Percentiles rank a stretch among this genome's conserved stretches.
Conservation (phyloP, 176 grass and related monocot genomes). For the Rhipidocladum racemiflorum region DNA sequence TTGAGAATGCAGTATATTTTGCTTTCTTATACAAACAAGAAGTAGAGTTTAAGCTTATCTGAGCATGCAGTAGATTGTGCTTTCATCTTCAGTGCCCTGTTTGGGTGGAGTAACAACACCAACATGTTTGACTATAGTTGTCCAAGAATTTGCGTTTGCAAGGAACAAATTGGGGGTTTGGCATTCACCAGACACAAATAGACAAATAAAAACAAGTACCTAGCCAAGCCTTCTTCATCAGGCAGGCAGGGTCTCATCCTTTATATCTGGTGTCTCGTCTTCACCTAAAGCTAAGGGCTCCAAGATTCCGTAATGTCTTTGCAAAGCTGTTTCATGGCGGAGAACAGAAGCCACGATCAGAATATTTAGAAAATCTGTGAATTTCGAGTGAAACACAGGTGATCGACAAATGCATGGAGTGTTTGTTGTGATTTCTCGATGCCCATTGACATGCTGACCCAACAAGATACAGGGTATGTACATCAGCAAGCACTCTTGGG, state of each 20-base stretch:
- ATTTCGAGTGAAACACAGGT: neutral
- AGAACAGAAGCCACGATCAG: neutral
- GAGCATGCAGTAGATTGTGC: neutral
- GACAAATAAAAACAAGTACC: slow-evolving; percentile 42
- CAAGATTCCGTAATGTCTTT: slow-evolving; percentile 91
- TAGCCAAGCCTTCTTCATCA: slow-evolving; percentile 74
- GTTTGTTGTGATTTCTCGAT: neutral
- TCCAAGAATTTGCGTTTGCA: slow-evolving; percentile 20
- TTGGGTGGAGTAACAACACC: neutral
- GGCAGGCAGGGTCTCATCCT: slow-evolving; percentile 91
- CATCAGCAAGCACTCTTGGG: neutral
- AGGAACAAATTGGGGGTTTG: neutral
- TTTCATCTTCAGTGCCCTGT: slow-evolving; percentile 1
- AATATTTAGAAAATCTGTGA: slow-evolving; percentile 2
- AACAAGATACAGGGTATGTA: neutral
- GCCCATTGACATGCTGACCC: neutral
- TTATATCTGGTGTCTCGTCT: slow-evolving; percentile 91
- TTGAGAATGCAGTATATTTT: neutral
- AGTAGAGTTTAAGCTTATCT: slow-evolving; percentile 4
- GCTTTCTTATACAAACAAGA: neutral
- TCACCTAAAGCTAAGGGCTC: slow-evolving; percentile 87
- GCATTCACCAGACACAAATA: slow-evolving; percentile 17
- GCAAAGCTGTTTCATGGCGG: slow-evolving; percentile 58
- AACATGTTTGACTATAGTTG: neutral
- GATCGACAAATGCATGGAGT: neutral